These are phyloP conservation scores for Uronychia setigera DNA, from an alignment of 73 alveolate species.

Conservation along the genomic window DNA sequence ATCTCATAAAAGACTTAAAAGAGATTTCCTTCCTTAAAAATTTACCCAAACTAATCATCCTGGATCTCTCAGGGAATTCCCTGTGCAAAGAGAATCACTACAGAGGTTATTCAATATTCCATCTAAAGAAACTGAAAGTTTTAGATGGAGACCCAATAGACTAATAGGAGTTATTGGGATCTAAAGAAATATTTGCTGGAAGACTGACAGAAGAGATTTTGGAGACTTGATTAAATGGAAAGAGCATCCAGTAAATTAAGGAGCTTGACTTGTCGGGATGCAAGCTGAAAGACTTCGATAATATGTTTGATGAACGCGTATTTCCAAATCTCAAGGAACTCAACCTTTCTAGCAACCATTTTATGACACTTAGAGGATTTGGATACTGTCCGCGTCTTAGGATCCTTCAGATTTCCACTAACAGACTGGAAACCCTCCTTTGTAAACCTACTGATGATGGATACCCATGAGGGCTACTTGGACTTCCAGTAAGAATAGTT, in stretches of 20 bases:
- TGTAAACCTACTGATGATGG: conserved; percentile 69
- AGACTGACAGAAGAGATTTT: conserved; percentile 85
- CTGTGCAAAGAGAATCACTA: conserved; percentile 71
- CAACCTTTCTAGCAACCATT: conserved; percentile 68
- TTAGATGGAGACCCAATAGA: conserved; percentile 86
- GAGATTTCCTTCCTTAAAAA: conserved; percentile 67
- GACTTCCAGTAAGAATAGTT: conserved; percentile 46
- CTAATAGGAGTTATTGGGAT: conserved; percentile 65
- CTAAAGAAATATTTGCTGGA: conserved; percentile 87
- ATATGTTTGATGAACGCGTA: conserved; percentile 72
- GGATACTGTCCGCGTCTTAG: conserved; percentile 78
- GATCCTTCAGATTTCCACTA: conserved; percentile 57
- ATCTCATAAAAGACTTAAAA: conserved; percentile 74
- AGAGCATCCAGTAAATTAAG: conserved; percentile 56
- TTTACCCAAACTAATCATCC: conserved; percentile 76
- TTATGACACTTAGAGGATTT: conserved; percentile 69
- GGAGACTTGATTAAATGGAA: conserved; percentile 68
- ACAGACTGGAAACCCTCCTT: conserved; percentile 76
- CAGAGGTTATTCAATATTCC: conserved; percentile 75
- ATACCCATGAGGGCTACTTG: conserved; percentile 69
- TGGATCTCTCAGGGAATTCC: conserved; percentile 85
- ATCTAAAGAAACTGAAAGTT: conserved; percentile 81
- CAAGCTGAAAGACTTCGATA: conserved; percentile 81
- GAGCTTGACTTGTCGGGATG: conserved; percentile 75
- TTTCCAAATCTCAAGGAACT: conserved; percentile 78